A percentile compares a stretch with the other conserved stretches of the same genome.
These are phyloP conservation scores for Alternaria rosae DNA, from an alignment of 2,329 filamentous ascomycete species.

Conservation along the genomic window DNA sequence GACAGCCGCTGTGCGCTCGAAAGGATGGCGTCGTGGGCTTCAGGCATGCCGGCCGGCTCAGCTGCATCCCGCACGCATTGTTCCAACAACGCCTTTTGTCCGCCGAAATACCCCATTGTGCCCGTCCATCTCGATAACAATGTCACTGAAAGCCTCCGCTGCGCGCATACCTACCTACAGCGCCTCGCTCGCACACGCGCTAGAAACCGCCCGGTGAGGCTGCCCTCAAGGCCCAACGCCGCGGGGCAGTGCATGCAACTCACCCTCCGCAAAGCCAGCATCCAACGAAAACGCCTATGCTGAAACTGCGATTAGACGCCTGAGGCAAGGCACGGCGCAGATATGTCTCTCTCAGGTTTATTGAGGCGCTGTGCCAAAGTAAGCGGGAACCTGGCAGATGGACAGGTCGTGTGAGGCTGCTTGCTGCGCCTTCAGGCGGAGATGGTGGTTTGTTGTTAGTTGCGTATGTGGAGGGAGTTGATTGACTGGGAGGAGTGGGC, in stretches of 20 bases:
- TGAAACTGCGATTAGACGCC: neutral
- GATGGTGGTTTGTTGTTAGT: neutral
- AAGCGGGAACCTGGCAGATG: neutral
- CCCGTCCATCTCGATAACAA: neutral
- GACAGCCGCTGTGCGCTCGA: neutral
- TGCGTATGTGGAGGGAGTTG: neutral
- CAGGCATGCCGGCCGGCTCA: neutral
- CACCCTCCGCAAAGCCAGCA: neutral
- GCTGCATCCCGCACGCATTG: neutral
- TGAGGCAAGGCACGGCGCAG: neutral
- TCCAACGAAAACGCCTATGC: neutral
- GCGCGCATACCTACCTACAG: neutral
- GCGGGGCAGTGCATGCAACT: constrained; percentile 11
- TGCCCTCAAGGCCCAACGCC: constrained; percentile 9
- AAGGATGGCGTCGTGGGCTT: neutral
- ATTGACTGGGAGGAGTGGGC: neutral
- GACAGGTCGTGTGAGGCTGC: constrained; percentile 3
- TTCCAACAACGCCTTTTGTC: neutral
- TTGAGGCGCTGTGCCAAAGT: constrained; percentile 9
- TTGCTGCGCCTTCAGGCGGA: constrained; percentile 10
- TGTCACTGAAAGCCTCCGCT: neutral
- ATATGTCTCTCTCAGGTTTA: neutral
- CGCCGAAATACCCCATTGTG: neutral
- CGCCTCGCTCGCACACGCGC: constrained; percentile 5
- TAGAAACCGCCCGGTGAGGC: neutral